Evolutionary conservation across 176 grass and related monocot species (phyloP), one percentile per base, ranked within the genome.

Genomic region (Guadua angustifolia): DNA sequence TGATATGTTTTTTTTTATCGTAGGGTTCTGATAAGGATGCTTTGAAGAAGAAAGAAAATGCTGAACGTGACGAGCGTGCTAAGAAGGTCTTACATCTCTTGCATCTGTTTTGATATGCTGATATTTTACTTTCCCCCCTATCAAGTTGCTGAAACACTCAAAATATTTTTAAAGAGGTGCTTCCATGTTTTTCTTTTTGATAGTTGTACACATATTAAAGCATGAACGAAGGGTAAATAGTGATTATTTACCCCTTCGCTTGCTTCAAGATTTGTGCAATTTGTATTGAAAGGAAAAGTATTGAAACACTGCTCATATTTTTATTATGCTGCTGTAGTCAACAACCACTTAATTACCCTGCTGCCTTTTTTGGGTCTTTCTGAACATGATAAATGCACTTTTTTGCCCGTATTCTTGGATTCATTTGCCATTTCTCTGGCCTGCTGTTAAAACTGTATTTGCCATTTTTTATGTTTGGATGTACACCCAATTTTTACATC

Each of bases 1-100:
- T 75, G 21, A 66, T 74, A 24, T 53, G 29, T 29, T 29, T 6
- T 22, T 6, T 22, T 86, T 19, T 12, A 33, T 32, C 14, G 18
- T 50, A 98, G 95, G 92, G 88, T 88, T 88, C 95, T 85, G 95
- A 91, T 56, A 98, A 93, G 90, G 95, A 98, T 70, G 71, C 85
- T 49, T 79, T 86, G 66, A 97, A 94, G 84, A 97, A 91, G 84
- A 97, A 89, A 88, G 95, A 94, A 74, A 89, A 86, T 86, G 90
- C 90, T 90, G 92, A 97, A 73, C 92, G 92, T 4, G 95, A 94
- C 19, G 95, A 97, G 84, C 88, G 85, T 19, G 87, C 84, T 50
- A 97, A 89, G 82, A 97, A 93, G 90, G 95, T 98, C 16, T 36
- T 5, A 6, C 26, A 33, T 79, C 66, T 38, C 14, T 66, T 69